Evolutionary conservation across 1,139 yeast genomes (phyloP), one percentile per base, ranked within the genome.

Genomic region (Saccharomyces hybrid): DNA sequence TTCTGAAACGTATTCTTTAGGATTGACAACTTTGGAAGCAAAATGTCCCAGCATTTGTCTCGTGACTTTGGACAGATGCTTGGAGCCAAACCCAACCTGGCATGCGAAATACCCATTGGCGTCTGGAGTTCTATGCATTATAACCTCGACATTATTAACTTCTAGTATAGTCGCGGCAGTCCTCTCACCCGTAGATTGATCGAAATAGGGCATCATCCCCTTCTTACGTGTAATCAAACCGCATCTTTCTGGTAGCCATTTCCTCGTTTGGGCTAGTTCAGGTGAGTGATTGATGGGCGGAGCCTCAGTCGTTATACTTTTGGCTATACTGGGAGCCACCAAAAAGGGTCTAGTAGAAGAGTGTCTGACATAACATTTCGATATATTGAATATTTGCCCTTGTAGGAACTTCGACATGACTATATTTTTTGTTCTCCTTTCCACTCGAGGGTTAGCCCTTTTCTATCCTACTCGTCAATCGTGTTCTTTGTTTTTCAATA

Each of bases 141-240:
- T 72, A 23, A 93, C 97, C 73, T 95, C 99, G 60, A 89, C 88
- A 55, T 91, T 82, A 69, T 90, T 88, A 56, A 95, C 79, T 68
- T 90, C 96, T 47, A 93, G 75, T 6, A 93, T 88, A 1, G 99
- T 95, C 51, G 89, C 90, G 7, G 90, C 89, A 50, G 76, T 72
- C 57, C 83, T 82, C 55, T 76, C 76, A n/a, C 96, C 96, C 4
- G 77, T 75, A 44, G 79, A 78, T 42, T 81, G 78, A 58, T 78
- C 81, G 68, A 81, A 93, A 81, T 84, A 88, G 9, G 96, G 82
- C 54, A 90, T 83, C 97, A 93, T 91, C 23, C 98, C 98, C 59
- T 85, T 76, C 68, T 93, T 93, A 58, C 82, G 75, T 0, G 95
- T 96, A 29, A 91, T 73, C 46, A 89, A 74, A 7, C 99, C 99